phyloP scores from a whole-genome alignment of 2,329 filamentous ascomycete species.

The Gnomoniopsis sp. region DNA sequence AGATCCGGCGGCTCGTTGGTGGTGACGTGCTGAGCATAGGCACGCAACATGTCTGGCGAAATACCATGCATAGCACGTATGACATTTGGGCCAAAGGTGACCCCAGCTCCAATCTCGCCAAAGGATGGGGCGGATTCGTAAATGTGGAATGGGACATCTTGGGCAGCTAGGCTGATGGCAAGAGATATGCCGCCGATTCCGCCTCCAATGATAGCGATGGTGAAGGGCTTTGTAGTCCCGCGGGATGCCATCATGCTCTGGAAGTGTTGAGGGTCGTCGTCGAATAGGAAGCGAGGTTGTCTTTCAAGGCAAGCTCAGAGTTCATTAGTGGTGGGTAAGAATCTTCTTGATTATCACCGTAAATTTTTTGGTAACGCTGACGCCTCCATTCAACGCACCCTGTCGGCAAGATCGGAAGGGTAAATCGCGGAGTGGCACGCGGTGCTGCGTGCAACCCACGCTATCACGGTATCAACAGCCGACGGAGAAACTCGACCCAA shows the following conservation, averaged over 20 bases:
- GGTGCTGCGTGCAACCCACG: too few species aligned
- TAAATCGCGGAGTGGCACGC: too few species aligned
- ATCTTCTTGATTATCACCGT: too few species aligned
- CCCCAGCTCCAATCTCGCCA: constrained; percentile 55
- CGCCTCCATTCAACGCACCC: too few species aligned
- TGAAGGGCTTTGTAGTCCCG: constrained; percentile 1
- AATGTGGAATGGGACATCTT: constrained; percentile 37
- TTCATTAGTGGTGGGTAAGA: neutral
- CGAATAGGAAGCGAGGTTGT: neutral
- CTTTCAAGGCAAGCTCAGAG: neutral
- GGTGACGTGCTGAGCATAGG: constrained; percentile 35
- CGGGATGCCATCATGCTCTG: neutral
- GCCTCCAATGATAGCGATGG: constrained; percentile 54
- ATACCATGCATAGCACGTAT: constrained; percentile 51
- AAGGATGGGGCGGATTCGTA: constrained; percentile 55
- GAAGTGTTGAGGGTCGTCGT: neutral
- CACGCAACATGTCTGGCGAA: constrained; percentile 39
- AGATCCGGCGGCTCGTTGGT: constrained; percentile 18
- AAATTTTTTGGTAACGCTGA: too few species aligned
- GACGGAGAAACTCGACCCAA: too few species aligned
- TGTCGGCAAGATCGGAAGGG: too few species aligned
- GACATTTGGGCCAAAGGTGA: constrained; percentile 54
- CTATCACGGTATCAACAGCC: too few species aligned
- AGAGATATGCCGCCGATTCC: constrained; percentile 55
- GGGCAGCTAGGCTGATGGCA: constrained; percentile 43